Base-by-base conservation (phyloP, 495 filamentous ascomycete species). In the Penicillium subrubescens region DNA sequence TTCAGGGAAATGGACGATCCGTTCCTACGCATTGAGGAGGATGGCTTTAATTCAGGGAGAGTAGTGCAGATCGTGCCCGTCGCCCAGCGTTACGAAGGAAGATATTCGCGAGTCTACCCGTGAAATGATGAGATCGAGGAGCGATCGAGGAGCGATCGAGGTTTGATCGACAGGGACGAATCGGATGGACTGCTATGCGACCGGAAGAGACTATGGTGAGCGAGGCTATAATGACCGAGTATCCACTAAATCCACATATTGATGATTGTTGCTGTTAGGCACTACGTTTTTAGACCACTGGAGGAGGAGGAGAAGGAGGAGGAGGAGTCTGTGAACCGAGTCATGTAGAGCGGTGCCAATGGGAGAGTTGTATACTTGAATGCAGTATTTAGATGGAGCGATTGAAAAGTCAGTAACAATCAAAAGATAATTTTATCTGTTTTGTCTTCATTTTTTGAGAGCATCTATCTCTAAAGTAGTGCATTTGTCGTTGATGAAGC, bases 51-150 rank as follows among this genome's bases (percentile, higher is more conserved):
- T 48, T 17, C 19, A 48, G n/a, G 23, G 21, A 7, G 11, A 34
- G 37, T 4, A 17, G 37, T 65, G 66, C 25, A 61, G 62, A 68
- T 68, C 62, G 19, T 31, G 27, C 27, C 59, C 35, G 66, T 65
- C 62, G 62, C 66, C 66, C 55, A 44, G 60, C 43, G 61, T 68
- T 59, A 68, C 62, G 21, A n/a, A n/a, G n/a, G 12, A 33, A 50
- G 61, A 51, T 56, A 48, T 51, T 50, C 33, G 25, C 23, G 5
- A 35, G 37, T 55, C 7, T 46, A 41, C 29, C 44, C 35, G 31
- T 23, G 14, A 48, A 23, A 15, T 21, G 15, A 3, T 15, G 14
- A 33, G 15, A 34, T 33, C 14, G 29, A 48, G 60, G 25, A 15
- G 55, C 56, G 15, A 34, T 33, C 14, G 29, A 48, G 60, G 25